A percentile compares a stretch with the other conserved stretches of the same genome.
These are phyloP conservation scores for Cardamine chenopodiifolia DNA, from an alignment of 345 rosid genomes.

Conservation along the genomic window DNA sequence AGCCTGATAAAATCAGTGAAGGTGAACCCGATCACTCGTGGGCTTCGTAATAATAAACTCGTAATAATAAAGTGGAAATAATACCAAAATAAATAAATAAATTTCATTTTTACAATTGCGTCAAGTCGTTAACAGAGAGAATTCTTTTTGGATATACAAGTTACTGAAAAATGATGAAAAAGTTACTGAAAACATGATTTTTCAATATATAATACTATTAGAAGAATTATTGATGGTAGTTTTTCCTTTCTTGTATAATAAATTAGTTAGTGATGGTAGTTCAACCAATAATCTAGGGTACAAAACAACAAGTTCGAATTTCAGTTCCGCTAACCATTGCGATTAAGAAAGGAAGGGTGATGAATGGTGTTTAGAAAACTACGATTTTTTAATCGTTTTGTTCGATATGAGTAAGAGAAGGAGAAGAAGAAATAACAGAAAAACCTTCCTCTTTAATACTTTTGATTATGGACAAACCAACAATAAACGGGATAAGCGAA, in stretches of 20 bases:
- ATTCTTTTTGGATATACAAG: background rate
- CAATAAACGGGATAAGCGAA: slow-evolving; percentile 10
- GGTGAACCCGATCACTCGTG: background rate
- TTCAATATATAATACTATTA: background rate
- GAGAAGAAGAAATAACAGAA: slow-evolving; percentile 19
- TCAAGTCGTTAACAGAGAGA: background rate
- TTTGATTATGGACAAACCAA: slow-evolving; percentile 26
- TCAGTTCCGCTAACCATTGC: background rate
- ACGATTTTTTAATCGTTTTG: too few relatives aligned
- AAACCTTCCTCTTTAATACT: slow-evolving; percentile 13
- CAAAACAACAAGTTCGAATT: background rate
- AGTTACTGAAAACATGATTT: background rate
- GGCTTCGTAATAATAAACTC: background rate
- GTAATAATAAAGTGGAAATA: background rate
- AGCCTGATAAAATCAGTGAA: background rate
- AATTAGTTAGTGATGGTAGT: background rate
- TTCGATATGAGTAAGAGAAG: background rate
- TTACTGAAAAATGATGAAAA: background rate
- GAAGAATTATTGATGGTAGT: background rate
- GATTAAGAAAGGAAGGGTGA: too few relatives aligned
- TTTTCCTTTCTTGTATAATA: background rate
- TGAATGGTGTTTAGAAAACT: too few relatives aligned
- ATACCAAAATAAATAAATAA: background rate
- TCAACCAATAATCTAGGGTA: background rate
- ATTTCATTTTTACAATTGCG: background rate